A percentile compares a stretch with the other conserved stretches of the same genome.
Conservation (phyloP, 805 yeast species). For the Wickerhamiella siamensis region DNA sequence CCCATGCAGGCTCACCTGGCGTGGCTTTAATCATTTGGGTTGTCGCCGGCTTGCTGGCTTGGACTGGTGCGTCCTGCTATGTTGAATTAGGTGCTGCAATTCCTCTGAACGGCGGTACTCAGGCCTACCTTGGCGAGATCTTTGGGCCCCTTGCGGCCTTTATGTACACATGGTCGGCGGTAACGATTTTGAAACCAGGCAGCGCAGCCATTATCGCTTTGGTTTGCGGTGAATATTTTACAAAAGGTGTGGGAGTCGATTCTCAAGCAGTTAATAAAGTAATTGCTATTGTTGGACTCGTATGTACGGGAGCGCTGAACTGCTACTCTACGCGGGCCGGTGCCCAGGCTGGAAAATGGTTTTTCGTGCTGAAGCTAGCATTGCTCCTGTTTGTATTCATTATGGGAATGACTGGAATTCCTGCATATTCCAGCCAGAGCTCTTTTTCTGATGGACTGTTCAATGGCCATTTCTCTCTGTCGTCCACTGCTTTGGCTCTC, state of each 20-base stretch:
- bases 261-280: constrained; percentile 22
- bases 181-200: constrained; percentile 29
- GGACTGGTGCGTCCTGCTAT: constrained; percentile 32
- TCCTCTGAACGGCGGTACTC: constrained; percentile 30
- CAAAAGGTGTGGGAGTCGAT: constrained; percentile 15
- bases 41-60: constrained; percentile 28
- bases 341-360: constrained; percentile 23
- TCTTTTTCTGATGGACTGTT: constrained; percentile 18
- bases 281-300: constrained; percentile 22
- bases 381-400: constrained; percentile 21
- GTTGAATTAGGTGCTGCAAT: constrained; percentile 30
- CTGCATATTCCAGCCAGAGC: constrained; percentile 13
- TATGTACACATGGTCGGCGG: constrained; percentile 28
- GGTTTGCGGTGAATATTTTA: constrained; percentile 28
- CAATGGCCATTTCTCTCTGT: constrained; percentile 19
- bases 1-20: constrained; percentile 27
- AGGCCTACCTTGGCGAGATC: constrained; percentile 26
- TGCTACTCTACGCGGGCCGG: constrained; percentile 22
- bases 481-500: constrained; percentile 26
- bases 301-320: constrained; percentile 19
- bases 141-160: constrained; percentile 27
- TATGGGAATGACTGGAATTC: constrained; percentile 20
- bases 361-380: constrained; percentile 25
- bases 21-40: constrained; percentile 27
- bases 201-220: constrained; percentile 29